phyloP scores from a whole-genome alignment of 2,329 filamentous ascomycete species.

The Cadophora sp. region DNA sequence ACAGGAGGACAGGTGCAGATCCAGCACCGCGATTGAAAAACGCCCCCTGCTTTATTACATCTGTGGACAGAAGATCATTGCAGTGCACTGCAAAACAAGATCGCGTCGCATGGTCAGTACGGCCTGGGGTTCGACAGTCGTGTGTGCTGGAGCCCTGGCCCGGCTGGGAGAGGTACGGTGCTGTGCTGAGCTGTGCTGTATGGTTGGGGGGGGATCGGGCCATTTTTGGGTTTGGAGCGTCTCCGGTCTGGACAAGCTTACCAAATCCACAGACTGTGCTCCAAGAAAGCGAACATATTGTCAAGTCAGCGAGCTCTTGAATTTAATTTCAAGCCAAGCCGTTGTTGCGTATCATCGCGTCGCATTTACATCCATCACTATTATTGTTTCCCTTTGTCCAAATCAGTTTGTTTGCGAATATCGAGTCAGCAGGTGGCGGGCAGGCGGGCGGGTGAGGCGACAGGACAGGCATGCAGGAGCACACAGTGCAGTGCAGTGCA shows the following conservation, averaged over 20 bases:
- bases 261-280: background rate
- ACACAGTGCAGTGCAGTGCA: too few relatives aligned
- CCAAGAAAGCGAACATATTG: background rate
- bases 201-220: background rate
- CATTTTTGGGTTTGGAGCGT: background rate
- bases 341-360: background rate
- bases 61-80: slow-evolving; percentile 11
- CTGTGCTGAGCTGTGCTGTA: slow-evolving; percentile 5
- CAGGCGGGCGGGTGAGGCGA: too few relatives aligned
- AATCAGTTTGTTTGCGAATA: background rate
- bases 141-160: background rate
- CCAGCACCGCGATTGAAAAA: background rate
- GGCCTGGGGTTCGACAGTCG: background rate
- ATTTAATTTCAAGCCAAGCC: background rate
- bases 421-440: background rate
- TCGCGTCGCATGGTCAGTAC: background rate
- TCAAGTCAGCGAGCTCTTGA: background rate
- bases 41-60: background rate
- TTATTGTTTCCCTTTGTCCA: slow-evolving; percentile 22
- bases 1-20: background rate
- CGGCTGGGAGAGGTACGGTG: background rate
- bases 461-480: too few relatives aligned
- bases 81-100: slow-evolving; percentile 1
- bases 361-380: background rate
- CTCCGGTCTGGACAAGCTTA: background rate